phyloP scores from a whole-genome alignment of 306 rosid genomes.

The Canavalia ensiformis region DNA sequence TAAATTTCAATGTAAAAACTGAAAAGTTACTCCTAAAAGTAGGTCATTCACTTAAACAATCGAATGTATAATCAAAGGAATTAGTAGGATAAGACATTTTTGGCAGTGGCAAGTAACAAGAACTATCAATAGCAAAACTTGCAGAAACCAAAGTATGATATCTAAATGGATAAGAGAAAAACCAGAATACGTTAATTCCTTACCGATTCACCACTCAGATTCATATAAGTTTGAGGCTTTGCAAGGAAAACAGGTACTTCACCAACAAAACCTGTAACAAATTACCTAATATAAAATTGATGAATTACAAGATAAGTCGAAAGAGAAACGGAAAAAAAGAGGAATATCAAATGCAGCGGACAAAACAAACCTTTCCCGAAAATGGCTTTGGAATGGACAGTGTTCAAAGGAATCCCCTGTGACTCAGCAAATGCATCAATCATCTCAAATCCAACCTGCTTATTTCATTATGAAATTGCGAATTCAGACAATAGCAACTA shows the following conservation, averaged over 20 bases:
- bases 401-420: slow-evolving; percentile 68
- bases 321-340: neutral
- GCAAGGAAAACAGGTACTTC: slow-evolving; percentile 87
- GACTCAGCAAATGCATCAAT: slow-evolving; percentile 85
- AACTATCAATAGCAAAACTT: neutral
- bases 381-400: slow-evolving; percentile 79
- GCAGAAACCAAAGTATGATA: slow-evolving; percentile 21
- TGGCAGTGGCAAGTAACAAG: slow-evolving; percentile 12
- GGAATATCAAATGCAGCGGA: slow-evolving; percentile 9
- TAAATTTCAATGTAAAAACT: slow-evolving; percentile 7
- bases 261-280: slow-evolving; percentile 75
- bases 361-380: slow-evolving; percentile 75
- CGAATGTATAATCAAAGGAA: slow-evolving; percentile 29
- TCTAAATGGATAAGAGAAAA: neutral
- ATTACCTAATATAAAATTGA: slow-evolving; percentile 44
- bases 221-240: slow-evolving; percentile 98
- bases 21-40: slow-evolving; percentile 27
- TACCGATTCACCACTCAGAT: slow-evolving; percentile 96
- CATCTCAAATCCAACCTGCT: slow-evolving; percentile 89
- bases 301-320: slow-evolving; percentile 30
- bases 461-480: slow-evolving; percentile 24
- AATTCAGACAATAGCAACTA: neutral
- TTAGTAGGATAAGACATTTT: neutral
- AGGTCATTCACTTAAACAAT: slow-evolving; percentile 13
- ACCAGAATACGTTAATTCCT: slow-evolving; percentile 47